Evolutionary conservation across 1,284 basidiomycete genomes (phyloP), one percentile per base, ranked within the genome.

Genomic region (Tilletia horrida): DNA sequence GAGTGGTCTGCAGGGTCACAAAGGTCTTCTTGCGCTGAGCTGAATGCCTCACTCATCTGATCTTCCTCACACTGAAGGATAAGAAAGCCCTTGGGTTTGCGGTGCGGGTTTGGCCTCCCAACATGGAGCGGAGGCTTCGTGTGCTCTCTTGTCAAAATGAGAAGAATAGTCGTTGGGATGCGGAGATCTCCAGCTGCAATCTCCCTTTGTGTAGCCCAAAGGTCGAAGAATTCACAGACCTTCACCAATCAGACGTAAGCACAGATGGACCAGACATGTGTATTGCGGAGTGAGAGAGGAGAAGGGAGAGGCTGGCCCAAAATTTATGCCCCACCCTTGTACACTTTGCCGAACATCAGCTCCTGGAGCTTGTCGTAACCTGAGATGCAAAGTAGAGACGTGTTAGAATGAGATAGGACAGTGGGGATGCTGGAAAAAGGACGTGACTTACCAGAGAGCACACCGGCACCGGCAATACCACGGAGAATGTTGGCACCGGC

Each of bases 381-480:
- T 44, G 11, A 23, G 7, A n/a, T 18, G 61, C 23, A 3, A 44
- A 13, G 1, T 8, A 21, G 4, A 40, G 29, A 21, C 55, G 55
- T 27, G 55, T 59, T 27, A 59, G 55, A 16, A 59, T 7, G 16
- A 2, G n/a, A n/a, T n/a, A n/a, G n/a, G n/a, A 43, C 48, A 23
- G 9, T 1, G 16, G 16, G 16, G 18, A 35, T 91, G 84, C 93
- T 93, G 71, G n/a, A 21, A 62, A 7, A 40, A 62, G 16, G 44
- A 47, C 43, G 18, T 8, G 4, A 50, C 44, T 23, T 27, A 64
- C 94, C 86, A 50, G 93, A 93, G 81, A 96, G 85, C 75, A 95
- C 93, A 92, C 93, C 93, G 84, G 93, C 93, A 86, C 93, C 93
- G 81, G 93, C 93, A 82, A 95, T 91, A 88, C 93, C 92, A 90